Base-by-base conservation (phyloP, 768 basidiomycete species). In the Leccinum rimulosum region DNA sequence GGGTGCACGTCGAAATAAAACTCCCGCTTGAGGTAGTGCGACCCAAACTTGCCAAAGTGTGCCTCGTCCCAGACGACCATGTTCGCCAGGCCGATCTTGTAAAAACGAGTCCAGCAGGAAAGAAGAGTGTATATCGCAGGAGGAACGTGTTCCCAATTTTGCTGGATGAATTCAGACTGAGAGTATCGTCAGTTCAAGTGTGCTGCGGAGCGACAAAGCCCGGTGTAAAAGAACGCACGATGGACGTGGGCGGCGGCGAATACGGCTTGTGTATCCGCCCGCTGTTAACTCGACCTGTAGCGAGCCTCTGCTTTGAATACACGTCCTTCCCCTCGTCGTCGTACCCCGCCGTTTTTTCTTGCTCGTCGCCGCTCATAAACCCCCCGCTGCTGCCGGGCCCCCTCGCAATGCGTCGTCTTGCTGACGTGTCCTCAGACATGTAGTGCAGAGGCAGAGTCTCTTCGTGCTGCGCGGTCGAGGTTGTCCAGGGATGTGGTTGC, bases 1-100 rank as follows among this genome's bases (percentile, higher is more conserved):
- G 97, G 97, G 68, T 99, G 97, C 28, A 98, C 97, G 69, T 99
- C 97, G 73, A 98, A 98, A 80, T 98, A 98, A 76, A 98, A 98
- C 73, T 97, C 94, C 69, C 95, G 91, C 75, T 98, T 97, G 75
- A 99, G 86, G 75, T 99, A 98, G 75, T 98, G 89, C 53, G 93
- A 93, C 53, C 93, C 97, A 75, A 99, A 98, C 77, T 99, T 98
- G 66, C 97, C 97, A 75, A 98, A 99, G 75, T 99, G 97, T 40
- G 97, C 96, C 79, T 99, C 97, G 74, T 99, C 97, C 97, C 96
- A 98, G 59, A 98, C 86, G 74, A 99, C 96, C 63, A 83, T 70
- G 68, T 89, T 83, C 35, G 91, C 82, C 57, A 86, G 84, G 12
- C 97, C 96, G 50, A 99, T 99, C 66, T 88, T 84, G 79, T 95